These are phyloP conservation scores for Alternaria postmessia DNA, from an alignment of 2,329 filamentous ascomycete genomes.

Conservation along the genomic window DNA sequence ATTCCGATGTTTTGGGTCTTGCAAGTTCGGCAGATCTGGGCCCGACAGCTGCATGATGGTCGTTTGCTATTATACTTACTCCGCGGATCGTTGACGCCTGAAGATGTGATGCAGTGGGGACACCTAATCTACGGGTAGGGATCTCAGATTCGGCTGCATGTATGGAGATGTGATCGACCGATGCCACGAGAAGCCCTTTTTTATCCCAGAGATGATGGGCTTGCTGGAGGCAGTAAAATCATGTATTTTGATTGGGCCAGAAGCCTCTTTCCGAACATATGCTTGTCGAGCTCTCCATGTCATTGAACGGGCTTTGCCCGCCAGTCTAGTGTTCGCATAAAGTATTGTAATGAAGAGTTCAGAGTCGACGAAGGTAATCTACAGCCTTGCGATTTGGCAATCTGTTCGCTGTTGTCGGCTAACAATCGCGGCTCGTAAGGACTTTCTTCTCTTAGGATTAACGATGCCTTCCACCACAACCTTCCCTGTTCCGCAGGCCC, in stretches of 20 bases:
- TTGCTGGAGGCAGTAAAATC: neutral
- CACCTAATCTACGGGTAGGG: neutral
- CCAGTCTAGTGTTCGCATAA: neutral
- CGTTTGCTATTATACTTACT: neutral
- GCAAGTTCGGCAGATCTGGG: neutral
- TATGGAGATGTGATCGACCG: neutral
- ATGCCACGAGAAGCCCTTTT: neutral
- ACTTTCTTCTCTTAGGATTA: neutral
- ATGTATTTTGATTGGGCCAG: neutral
- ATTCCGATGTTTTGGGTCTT: neutral
- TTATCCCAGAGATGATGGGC: no score
- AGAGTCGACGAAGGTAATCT: neutral
- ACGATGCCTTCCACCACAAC: neutral
- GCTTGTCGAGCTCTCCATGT: neutral
- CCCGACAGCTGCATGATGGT: neutral
- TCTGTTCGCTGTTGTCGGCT: neutral
- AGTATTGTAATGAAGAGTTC: neutral
- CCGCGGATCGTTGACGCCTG: neutral
- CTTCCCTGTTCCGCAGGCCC: neutral
- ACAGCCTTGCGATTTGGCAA: neutral
- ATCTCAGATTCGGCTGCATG: neutral
- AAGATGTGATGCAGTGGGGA: neutral
- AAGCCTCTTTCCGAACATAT: neutral
- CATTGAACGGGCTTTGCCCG: no score
- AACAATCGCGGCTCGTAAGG: neutral